Base-by-base conservation (phyloP, 768 basidiomycete species). In the Daedaleopsis sinensis region DNA sequence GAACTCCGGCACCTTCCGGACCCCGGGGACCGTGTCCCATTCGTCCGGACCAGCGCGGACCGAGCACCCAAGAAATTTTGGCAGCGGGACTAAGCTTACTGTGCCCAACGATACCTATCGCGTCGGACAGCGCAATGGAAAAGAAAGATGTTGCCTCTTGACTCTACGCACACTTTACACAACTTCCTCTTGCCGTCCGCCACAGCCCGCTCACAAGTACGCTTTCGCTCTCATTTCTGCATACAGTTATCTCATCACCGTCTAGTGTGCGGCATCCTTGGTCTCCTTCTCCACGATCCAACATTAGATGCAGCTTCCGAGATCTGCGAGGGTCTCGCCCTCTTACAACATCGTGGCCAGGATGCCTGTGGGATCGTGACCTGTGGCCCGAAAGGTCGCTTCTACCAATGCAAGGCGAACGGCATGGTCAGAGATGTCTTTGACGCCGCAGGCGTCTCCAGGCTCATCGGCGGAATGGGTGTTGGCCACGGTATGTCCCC, bases 381-480 rank as follows among this genome's bases (percentile, higher is more conserved):
- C 37, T 96, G 97, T 73, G 97, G 95, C 3, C 86, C 87, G 5
- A 94, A 94, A 72, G 97, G 97, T 27, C 87, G 95, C 47, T 91
- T 99, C 72, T 98, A 91, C 75, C 97, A 99, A 73, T 96, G 94
- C 82, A 99, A 99, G 77, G 94, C 94, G 27, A 99, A 98, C 71
- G 97, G 97, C 47, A 98, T 99, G 97, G 96, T 99, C 68, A 84
- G 96, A 54, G 97, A 99, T 71, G 90, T 98, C 62, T 94, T 98
- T 74, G 96, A 98, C 73, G 80, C 84, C 38, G 84, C 82, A 68
- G 84, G 90, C 4, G 78, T 98, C 58, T 81, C 85, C 44, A 87
- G 85, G 62, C 76, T 99, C 62, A 81, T 91, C 63, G 97, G 97
- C 6, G 88, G 91, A 48, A 99, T 99, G 97, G 97, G 97, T 57